Base-by-base conservation (phyloP, 148 eudicot genomes). In the Euryodendron excelsum region DNA sequence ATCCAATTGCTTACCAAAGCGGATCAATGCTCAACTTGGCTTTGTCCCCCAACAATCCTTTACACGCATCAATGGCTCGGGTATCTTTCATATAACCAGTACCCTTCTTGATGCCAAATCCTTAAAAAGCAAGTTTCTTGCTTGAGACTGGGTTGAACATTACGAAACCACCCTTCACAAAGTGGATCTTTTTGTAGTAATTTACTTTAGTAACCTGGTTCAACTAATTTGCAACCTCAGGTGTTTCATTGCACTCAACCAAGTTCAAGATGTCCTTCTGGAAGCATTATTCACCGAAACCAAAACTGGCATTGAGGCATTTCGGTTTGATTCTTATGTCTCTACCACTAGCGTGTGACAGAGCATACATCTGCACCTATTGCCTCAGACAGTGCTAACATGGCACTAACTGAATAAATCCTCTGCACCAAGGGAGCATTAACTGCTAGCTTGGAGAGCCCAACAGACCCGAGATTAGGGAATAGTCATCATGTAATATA, bases 381-480 rank as follows among this genome's bases (percentile, higher is more conserved):
- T 11, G n/a, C n/a, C n/a, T n/a, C n/a, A n/a, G n/a, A n/a, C n/a
- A 90, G 87, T 6, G 91, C 93, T 69, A 90, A 90, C 93, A 90
- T 88, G 68, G 93, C 90, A 59, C 88, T 90, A 45, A 90, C 90
- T 17, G 93, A 90, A 4, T 91, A 90, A 56, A 90, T 90, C 70
- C 91, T 88, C 78, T 90, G 93, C n/a, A 91, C 93, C 87, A 90
- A 74, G 82, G 88, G 88, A 73, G 94, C 94, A 74, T 90, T 90
- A 9, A 91, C 94, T n/a, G 94, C 94, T 1, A 90, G 90, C 78
- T 90, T 90, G 8, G 94, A 90, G 12, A 90, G 90, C 83, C 89
- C 91, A 39, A 90, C 91, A 28, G 94, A 90, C 91, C 94, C 88
- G 23, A 90, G 86, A 80, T 90, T 90, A 65, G 94, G 85, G 81